Base-by-base conservation (phyloP, 2,329 filamentous ascomycete genomes). In the Colletotrichum cordylinicola region DNA sequence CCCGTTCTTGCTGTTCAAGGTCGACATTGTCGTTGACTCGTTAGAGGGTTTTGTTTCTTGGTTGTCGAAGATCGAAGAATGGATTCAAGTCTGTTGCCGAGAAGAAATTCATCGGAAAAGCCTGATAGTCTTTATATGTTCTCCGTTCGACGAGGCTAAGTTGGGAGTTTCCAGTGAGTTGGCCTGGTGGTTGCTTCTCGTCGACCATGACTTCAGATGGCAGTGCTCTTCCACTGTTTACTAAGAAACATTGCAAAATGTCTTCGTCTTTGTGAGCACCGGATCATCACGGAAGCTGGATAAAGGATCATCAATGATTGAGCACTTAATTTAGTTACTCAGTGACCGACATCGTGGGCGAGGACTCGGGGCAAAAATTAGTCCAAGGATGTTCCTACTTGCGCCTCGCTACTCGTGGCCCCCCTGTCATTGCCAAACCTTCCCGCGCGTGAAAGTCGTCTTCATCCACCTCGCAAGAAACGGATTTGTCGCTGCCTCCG, bases 181-280 rank as follows among this genome's bases (percentile, higher is more conserved):
- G 6, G 21, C 43, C 10, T n/a, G 3, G 43, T 52, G 43, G 43
- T 21, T 16, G 6, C 58, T 52, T 72, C 18, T 67, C 27, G 35
- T 13, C 33, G 27, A 35, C 33, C 58, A n/a, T 21, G 58, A 8
- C 24, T 43, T 9, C 61, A 13, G 21, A 37, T 48, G 67, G 56
- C n/a, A 39, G 24, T 29, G 67, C 56, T 29, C 12, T 39, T 35
- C 16, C 24, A 33, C 12, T 43, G 24, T 64, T 74, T 70, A 70
- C 66, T 74, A 70, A 74, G 66, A 62, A 8, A 43, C 43, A 27
- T n/a, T 37, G 21, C 24, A 29, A 43, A 15, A 29, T 43, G 18
- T 16, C 9, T 18, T 31, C 6, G 27, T 16, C 27, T 15, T 39
- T 33, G 27, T 65, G 56, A 27, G 67, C 33, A 31, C 37, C 33